These are phyloP conservation scores for Epicoccum sorghinum DNA, from an alignment of 2,329 filamentous ascomycete species.

Conservation along the genomic window DNA sequence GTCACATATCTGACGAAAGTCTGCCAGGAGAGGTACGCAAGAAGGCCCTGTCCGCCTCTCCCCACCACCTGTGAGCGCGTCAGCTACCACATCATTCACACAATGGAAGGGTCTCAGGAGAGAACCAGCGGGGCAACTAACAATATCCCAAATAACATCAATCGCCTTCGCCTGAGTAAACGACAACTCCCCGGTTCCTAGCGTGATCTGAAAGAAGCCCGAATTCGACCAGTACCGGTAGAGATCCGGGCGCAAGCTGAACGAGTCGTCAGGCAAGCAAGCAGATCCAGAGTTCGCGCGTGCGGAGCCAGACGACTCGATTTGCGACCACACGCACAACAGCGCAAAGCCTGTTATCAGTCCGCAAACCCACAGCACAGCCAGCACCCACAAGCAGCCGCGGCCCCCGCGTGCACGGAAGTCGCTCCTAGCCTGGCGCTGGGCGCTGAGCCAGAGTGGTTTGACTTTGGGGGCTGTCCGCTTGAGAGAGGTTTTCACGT, in stretches of 20 bases:
- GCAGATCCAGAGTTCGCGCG: not conserved
- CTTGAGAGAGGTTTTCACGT: not conserved
- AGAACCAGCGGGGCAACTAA: conserved; percentile 8
- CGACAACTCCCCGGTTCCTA: conserved; percentile 18
- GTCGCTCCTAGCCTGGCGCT: conserved; percentile 1
- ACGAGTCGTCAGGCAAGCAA: conserved; percentile 18
- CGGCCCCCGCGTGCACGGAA: conserved; percentile 1
- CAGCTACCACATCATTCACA: not conserved
- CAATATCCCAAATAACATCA: conserved; percentile 31
- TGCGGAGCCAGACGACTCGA: too few species aligned
- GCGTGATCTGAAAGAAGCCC: conserved; percentile 29
- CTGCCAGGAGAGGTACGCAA: conserved; percentile 23
- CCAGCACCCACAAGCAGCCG: conserved; percentile 1
- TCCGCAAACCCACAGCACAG: not conserved
- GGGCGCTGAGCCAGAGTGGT: conserved; percentile 1
- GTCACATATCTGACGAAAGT: conserved; percentile 24
- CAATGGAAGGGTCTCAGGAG: too few species aligned
- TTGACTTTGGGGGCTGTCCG: conserved; percentile 2
- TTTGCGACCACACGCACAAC: not conserved
- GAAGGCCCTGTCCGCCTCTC: conserved; percentile 24
- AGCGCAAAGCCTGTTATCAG: not conserved
- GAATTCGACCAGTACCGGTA: conserved; percentile 23
- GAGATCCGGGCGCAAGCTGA: conserved; percentile 1
- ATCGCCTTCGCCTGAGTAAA: conserved; percentile 28
- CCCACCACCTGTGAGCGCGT: conserved; percentile 16